These are phyloP conservation scores for Keithomyces neogunnii DNA, from an alignment of 2,329 filamentous ascomycete species.

Conservation along the genomic window DNA sequence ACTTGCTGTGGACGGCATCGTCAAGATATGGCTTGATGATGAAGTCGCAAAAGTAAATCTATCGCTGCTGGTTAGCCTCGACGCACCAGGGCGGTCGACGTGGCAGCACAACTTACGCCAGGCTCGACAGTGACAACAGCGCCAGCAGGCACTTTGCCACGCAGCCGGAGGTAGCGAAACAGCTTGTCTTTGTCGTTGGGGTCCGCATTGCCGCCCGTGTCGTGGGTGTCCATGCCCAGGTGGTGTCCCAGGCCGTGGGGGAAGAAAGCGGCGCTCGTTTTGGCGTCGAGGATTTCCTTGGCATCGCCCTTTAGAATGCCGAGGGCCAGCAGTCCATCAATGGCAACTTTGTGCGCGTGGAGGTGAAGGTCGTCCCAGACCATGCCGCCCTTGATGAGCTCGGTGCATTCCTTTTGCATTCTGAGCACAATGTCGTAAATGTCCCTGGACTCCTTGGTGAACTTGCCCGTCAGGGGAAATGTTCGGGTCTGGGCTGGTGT, in stretches of 20 bases:
- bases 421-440: conserved; percentile 77
- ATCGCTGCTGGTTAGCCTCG: conserved; percentile 5
- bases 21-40: conserved; percentile 75
- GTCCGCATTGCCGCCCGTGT: conserved; percentile 71
- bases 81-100: neutral
- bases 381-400: conserved; percentile 62
- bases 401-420: conserved; percentile 78
- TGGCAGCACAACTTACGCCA: conserved; percentile 49
- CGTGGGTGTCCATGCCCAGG: conserved; percentile 87
- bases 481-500: conserved; percentile 72
- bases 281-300: conserved; percentile 65
- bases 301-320: conserved; percentile 63
- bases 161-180: conserved; percentile 79
- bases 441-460: conserved; percentile 58
- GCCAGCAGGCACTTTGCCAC: conserved; percentile 65
- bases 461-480: conserved; percentile 70
- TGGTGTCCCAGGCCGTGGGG: conserved; percentile 89
- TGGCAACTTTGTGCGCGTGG: conserved; percentile 72
- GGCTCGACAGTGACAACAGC: conserved; percentile 93
- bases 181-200: conserved; percentile 72
- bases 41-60: conserved; percentile 86
- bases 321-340: conserved; percentile 66
- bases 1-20: conserved; percentile 63
- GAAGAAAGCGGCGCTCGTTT: conserved; percentile 85
- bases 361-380: conserved; percentile 76